Evolutionary conservation across 495 filamentous ascomycete species (phyloP), one percentile per base, ranked within the genome.

Genomic region (Xylaria castorea): DNA sequence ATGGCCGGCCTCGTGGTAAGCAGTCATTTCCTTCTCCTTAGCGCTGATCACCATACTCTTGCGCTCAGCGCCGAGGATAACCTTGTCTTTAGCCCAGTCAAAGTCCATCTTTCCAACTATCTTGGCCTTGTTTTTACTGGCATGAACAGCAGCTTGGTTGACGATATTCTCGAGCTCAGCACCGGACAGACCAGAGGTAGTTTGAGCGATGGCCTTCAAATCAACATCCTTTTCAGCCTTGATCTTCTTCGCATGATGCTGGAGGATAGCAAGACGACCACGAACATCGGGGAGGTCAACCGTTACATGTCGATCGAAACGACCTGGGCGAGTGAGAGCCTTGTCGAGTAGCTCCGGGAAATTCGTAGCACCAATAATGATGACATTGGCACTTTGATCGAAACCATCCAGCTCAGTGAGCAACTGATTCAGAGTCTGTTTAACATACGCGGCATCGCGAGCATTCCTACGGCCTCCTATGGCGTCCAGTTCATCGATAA

Each of bases 321-420:
- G 93, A 71, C 96, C 96, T 70, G 96, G 96, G 71, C 96, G 89
- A 42, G 94, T 97, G 66, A 99, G 85, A 46, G 96, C 96, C 80
- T 97, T 97, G 82, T 99, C 96, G 27, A 99, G 89, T 11, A 94
- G 81, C 80, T 98, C 89, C 27, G 97, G 96, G 79, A 97, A 97
- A 81, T 99, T 99, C 67, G 96, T 99, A 0, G 96, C 96, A 50
- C 90, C 96, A 64, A 99, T 89, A 77, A 99, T 93, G 78, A 99
- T 97, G 51, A 99, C 95, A 73, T 94, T 93, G 60, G 90, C 96
- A 75, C 91, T 93, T 79, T 97, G 95, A 30, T 95, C 93, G 80
- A 99, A 99, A 63, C 96, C 96, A 77, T 99, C 96, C 48, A 99
- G 89, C 78, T 99, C 97, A n/a, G 96, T 98, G 22, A 99, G 90